A percentile compares a stretch with the other conserved stretches of the same genome.
phyloP scores from a whole-genome alignment of 768 basidiomycete genomes.

The Kwoniella europaea region DNA sequence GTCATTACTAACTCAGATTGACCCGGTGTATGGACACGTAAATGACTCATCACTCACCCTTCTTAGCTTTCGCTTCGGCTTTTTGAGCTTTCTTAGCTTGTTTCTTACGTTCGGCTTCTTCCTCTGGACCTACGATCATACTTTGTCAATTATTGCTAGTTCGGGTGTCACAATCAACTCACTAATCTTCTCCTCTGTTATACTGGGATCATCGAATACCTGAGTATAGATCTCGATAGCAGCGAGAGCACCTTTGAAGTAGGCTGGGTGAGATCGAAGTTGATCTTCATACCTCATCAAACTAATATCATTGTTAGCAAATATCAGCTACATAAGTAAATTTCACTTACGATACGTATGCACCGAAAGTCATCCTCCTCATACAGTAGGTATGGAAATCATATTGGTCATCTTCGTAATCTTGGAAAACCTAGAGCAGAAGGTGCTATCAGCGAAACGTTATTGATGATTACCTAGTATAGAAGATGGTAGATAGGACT shows the following conservation, averaged over 20 bases:
- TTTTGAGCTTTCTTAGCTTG: constrained; percentile 58
- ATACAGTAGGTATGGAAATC: constrained; percentile 97
- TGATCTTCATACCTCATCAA: constrained; percentile 81
- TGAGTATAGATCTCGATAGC: constrained; percentile 67
- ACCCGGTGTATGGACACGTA: neutral
- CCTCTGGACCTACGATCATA: constrained; percentile 45
- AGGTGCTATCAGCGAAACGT: neutral
- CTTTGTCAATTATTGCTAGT: neutral
- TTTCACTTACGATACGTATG: constrained; percentile 76
- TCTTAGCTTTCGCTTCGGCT: constrained; percentile 54
- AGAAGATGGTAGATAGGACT: too few species aligned
- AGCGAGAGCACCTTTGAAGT: constrained; percentile 72
- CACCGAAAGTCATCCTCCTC: constrained; percentile 82
- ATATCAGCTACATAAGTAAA: neutral
- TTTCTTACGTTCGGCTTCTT: constrained; percentile 56
- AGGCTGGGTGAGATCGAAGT: constrained; percentile 75
- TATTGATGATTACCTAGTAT: neutral
- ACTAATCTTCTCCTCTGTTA: constrained; percentile 52
- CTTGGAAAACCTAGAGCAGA: constrained; percentile 70
- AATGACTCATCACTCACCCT: constrained; percentile 31
- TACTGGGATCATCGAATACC: constrained; percentile 49
- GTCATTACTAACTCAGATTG: neutral
- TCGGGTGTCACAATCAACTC: constrained; percentile 11
- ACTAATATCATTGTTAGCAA: constrained; percentile 59
- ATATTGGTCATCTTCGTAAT: constrained; percentile 92